These are phyloP conservation scores for Eucalyptus shirleyi DNA, from an alignment of 345 rosid genomes.

Conservation along the genomic window DNA sequence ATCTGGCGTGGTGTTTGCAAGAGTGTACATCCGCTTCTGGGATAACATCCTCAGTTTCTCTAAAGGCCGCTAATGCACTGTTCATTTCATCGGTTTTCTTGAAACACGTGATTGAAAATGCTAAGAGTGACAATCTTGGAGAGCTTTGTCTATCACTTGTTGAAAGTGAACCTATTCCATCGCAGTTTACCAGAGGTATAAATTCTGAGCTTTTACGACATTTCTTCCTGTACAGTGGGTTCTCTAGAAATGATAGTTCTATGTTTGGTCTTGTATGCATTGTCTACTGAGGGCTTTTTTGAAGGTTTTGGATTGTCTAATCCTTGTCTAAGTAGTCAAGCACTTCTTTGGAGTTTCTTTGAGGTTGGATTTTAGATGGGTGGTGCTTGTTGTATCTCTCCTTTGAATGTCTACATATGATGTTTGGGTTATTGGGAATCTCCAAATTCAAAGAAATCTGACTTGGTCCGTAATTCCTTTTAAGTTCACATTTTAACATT, in stretches of 20 bases:
- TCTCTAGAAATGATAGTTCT: not conserved
- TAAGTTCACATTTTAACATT: not conserved
- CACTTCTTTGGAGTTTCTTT: not conserved
- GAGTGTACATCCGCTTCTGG: slow-evolving; percentile 47
- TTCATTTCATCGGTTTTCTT: slow-evolving; percentile 73
- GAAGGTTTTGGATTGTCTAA: not conserved
- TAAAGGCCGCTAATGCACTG: slow-evolving; percentile 67
- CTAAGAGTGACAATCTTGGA: slow-evolving; percentile 27
- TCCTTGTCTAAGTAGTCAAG: not conserved
- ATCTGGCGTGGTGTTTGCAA: slow-evolving; percentile 70
- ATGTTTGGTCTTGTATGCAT: not conserved
- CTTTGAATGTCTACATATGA: not conserved
- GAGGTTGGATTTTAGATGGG: not conserved
- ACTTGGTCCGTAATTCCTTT: not conserved
- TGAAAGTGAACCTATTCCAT: slow-evolving; percentile 53
- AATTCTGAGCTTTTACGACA: not conserved
- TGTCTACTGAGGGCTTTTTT: not conserved
- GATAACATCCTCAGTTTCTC: slow-evolving; percentile 19
- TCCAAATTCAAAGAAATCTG: not conserved
- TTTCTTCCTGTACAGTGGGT: not conserved
- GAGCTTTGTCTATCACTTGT: slow-evolving; percentile 54
- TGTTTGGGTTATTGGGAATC: not conserved
- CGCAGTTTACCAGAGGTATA: slow-evolving; percentile 45
- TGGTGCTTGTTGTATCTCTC: not conserved
- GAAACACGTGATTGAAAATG: slow-evolving; percentile 66